Base-by-base conservation (phyloP, 768 basidiomycete species). In the Roridomyces roridus region DNA sequence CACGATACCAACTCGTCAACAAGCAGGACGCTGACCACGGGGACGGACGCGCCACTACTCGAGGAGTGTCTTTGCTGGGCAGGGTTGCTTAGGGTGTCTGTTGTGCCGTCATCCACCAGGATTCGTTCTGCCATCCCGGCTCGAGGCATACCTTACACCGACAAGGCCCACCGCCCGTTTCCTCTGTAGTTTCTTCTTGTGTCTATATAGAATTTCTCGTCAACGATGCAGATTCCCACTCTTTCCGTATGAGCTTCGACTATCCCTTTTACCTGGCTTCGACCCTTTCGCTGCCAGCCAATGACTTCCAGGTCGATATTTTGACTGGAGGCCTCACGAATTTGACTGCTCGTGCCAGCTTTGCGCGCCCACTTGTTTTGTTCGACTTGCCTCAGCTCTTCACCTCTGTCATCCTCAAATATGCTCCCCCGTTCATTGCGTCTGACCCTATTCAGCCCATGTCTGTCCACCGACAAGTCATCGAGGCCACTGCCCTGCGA, bases 401-500 rank as follows among this genome's bases (percentile, higher is more conserved):
- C 26, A 36, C 21, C 23, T 56, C 45, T 20, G 64, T 52, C 11
- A 51, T 67, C 17, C 65, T 70, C 28, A 68, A 70, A 46, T 50
- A 68, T 26, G 67, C 68, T 18, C 67, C 67, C 7, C 68, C 68
- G 6, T 59, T 60, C 46, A 37, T 68, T 23, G 64, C 66, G 4
- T 41, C 63, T 5, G 61, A 64, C 23, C 61, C 67, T 12, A 41
- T 36, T 11, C 62, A 65, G 36, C 35, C 62, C 0, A 34, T 67
- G 48, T 65, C 65, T 17, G 42, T 67, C 5, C 29, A 65, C 25
- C 58, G 66, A 28, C 68, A 68, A 51, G 26, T 46, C 5, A 59
- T 66, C 39, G 68, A 70, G 46, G 65, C 65, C 1, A 63, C 46
- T 34, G 67, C 67, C 4, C 46, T 70, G 25, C 54, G 40, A 3